Evolutionary conservation across 2,329 filamentous ascomycete species (phyloP), one percentile per base, ranked within the genome.

Genomic region (Sclerotinia spermophila): DNA sequence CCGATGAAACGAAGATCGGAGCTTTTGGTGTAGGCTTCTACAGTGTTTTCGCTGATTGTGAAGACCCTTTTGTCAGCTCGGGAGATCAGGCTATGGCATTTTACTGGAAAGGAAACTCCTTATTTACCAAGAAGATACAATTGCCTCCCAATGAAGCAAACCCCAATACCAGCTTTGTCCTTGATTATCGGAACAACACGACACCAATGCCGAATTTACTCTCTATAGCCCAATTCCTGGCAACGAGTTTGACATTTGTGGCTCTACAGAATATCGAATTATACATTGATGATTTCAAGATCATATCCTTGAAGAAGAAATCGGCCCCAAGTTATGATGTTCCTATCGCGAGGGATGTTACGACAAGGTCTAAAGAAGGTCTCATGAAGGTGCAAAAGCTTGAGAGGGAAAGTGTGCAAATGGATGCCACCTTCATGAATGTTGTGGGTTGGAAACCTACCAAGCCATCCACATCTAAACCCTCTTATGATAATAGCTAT

Each of bases 11-110:
- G 61, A 99, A 99, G 84, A 99, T 99, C 77, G 96, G 96, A 69
- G 96, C 96, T 5, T 99, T 99, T 80, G 96, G 96, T 75, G 96
- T 99, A 44, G 96, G 96, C 3, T 99, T 99, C 83, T 99, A 99
- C 85, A 97, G 93, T 80, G 95, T 98, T 53, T 99, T 99, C 80
- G 93, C 96, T 73, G 96, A 99, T 80, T 99, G 95, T 79, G 96
- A 99, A 81, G 94, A 97, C 76, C 96, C 96, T 0, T 98, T 99
- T 78, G 92, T 99, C 74, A 96, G 93, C 75, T 98, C 95, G 0
- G 96, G 96, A 0, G 88, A 86, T 73, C 90, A 97, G 81, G 94
- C 94, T 51, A 97, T 99, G 93, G 95, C 95, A 0, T 99, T 99
- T 79, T 99, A 97, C 83, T 99, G 96, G 96, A 98, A 97, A 81